Evolutionary conservation across 345 rosid genomes (phyloP).

Genomic region (Arabidopsis suecica): DNA sequence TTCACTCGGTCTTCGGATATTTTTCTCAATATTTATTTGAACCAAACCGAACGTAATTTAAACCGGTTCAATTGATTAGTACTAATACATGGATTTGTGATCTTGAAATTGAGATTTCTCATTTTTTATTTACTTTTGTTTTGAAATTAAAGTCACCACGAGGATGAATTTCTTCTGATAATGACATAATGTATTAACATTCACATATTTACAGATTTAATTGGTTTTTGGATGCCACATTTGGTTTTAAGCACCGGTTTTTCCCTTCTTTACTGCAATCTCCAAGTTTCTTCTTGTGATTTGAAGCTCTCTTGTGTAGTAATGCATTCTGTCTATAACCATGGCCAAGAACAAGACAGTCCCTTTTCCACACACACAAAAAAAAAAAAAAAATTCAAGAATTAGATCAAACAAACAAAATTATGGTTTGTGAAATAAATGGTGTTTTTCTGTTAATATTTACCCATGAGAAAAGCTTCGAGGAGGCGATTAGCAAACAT

Average conservation of each 20-base stretch:
- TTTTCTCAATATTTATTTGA: not conserved
- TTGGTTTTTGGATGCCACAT: not conserved
- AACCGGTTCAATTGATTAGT: constrained; percentile 25
- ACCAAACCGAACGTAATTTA: not conserved
- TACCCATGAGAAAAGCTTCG: constrained; percentile 46
- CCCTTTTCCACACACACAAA: constrained; percentile 19
- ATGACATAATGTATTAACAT: not conserved
- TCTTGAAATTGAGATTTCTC: not conserved
- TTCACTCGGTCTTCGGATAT: constrained; percentile 20
- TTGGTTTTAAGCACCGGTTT: constrained; percentile 21
- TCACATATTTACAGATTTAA: constrained; percentile 14
- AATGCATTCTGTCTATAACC: constrained; percentile 49
- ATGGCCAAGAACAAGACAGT: constrained; percentile 42
- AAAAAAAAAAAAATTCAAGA: not conserved
- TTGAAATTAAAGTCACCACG: not conserved
- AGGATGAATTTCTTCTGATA: not conserved
- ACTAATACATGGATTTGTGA: not conserved
- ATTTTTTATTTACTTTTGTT: not conserved
- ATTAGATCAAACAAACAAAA: not conserved
- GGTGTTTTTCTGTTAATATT: not conserved
- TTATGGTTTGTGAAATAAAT: not conserved
- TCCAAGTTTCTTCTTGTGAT: constrained; percentile 44
- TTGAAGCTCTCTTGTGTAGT: constrained; percentile 49
- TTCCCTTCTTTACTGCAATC: constrained; percentile 38
- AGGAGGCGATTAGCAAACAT: constrained; percentile 47